Conservation (phyloP, 1,284 basidiomycete species). For the Melanopsichium pennsylvanicum region DNA sequence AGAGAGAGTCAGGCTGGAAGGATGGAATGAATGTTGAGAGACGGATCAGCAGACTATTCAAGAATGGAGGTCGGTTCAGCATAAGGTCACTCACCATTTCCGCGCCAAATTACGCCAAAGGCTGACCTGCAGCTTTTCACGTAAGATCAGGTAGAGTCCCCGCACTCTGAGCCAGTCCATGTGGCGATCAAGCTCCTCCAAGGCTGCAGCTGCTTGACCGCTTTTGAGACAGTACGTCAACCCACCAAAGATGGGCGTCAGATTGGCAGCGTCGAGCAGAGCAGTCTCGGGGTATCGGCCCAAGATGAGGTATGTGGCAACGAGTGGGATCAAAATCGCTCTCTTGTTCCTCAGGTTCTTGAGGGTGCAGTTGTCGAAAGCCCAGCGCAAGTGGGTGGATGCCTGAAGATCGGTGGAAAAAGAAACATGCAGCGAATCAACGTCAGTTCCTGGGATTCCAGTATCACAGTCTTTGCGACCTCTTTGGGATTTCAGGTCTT, state of each 20-base stretch:
- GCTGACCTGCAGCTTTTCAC: slow-evolving; percentile 66
- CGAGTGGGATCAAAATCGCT: slow-evolving; percentile 65
- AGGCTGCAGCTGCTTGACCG: slow-evolving; percentile 60
- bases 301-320: slow-evolving; percentile 66
- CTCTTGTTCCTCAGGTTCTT: slow-evolving; percentile 58
- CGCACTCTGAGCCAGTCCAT: slow-evolving; percentile 63
- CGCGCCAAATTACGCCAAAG: slow-evolving; percentile 67
- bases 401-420: too few relatives aligned
- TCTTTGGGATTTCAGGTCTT: slow-evolving; percentile 17
- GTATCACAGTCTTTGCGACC: too few relatives aligned
- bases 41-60: not conserved
- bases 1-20: slow-evolving; percentile 16
- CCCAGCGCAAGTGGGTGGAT: slow-evolving; percentile 64
- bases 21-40: not conserved
- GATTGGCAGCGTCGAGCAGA: slow-evolving; percentile 59
- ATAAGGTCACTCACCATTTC: slow-evolving; percentile 52
- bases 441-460: too few relatives aligned
- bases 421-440: too few relatives aligned
- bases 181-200: slow-evolving; percentile 58
- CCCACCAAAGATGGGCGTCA: slow-evolving; percentile 48
- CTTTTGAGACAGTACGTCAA: slow-evolving; percentile 51
- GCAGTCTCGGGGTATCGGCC: slow-evolving; percentile 63
- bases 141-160: slow-evolving; percentile 66
- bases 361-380: slow-evolving; percentile 64
- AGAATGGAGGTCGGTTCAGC: not conserved